Evolutionary conservation across 1,284 basidiomycete genomes (phyloP).

Genomic region (Marasmius fiardii): DNA sequence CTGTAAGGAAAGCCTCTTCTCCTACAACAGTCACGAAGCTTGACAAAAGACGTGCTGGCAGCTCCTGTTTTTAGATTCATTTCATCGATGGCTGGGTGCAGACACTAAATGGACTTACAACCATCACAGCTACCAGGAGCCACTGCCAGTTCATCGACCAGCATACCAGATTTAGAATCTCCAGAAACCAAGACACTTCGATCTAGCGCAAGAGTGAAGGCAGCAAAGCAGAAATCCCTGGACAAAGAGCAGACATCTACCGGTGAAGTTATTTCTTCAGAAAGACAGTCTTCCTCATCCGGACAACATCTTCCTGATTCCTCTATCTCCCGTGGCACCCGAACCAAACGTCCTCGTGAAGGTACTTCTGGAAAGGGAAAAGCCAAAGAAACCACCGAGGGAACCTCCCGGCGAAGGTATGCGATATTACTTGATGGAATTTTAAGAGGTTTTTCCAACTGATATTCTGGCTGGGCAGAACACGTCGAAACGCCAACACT

Average conservation of each 20-base stretch:
- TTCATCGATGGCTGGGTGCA: conserved; percentile 76
- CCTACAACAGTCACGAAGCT: background rate
- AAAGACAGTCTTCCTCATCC: conserved; percentile 31
- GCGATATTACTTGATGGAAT: conserved; percentile 22
- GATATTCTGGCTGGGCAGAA: conserved; percentile 33
- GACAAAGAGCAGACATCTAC: conserved; percentile 33
- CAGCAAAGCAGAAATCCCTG: conserved; percentile 64
- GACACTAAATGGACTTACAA: conserved; percentile 83
- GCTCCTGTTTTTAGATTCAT: conserved; percentile 10
- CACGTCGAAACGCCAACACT: conserved; percentile 49
- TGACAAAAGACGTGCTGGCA: conserved; percentile 12
- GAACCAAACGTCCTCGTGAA: conserved; percentile 56
- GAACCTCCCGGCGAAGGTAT: conserved; percentile 57
- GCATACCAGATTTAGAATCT: conserved; percentile 31
- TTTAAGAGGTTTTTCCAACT: conserved; percentile 17
- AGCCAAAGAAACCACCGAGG: conserved; percentile 54
- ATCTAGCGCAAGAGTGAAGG: conserved; percentile 73
- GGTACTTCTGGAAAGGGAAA: conserved; percentile 54
- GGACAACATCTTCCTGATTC: conserved; percentile 25
- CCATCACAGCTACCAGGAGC: conserved; percentile 64
- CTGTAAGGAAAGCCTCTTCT: background rate
- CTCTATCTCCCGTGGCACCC: conserved; percentile 36
- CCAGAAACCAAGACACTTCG: conserved; percentile 53
- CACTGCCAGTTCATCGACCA: conserved; percentile 51
- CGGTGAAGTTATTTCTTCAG: conserved; percentile 25